These are phyloP conservation scores for Mortierella claussenii DNA, from an alignment of 192 early-diverging fungal species.

Conservation along the genomic window DNA sequence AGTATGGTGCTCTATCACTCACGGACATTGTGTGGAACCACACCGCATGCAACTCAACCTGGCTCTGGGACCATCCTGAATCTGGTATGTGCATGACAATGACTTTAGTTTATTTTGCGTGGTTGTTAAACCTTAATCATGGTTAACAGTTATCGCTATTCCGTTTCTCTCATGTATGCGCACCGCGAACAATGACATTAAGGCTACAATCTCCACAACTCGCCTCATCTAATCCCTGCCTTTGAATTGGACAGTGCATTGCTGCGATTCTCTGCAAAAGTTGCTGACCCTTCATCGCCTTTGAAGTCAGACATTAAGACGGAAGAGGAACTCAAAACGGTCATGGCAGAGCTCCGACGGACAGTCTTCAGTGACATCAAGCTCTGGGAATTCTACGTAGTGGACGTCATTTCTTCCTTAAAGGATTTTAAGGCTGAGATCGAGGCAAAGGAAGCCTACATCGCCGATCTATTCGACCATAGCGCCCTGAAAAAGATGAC, in stretches of 20 bases:
- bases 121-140: too few species aligned
- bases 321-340: slow-evolving; percentile 70
- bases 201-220: slow-evolving; percentile 96
- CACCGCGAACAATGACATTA: too few species aligned
- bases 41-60: slow-evolving; percentile 93
- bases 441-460: slow-evolving; percentile 22
- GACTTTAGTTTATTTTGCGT: too few species aligned
- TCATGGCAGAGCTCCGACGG: slow-evolving; percentile 68
- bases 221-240: slow-evolving; percentile 92
- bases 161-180: too few species aligned
- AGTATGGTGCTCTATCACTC: slow-evolving; percentile 78
- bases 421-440: slow-evolving; percentile 58
- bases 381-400: slow-evolving; percentile 92
- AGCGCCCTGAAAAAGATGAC: slow-evolving; percentile 55
- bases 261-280: slow-evolving; percentile 70
- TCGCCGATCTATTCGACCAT: slow-evolving; percentile 21
- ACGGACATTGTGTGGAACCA: slow-evolving; percentile 99
- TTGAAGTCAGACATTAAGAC: slow-evolving; percentile 67
- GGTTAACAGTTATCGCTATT: too few species aligned
- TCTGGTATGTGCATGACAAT: slow-evolving; percentile 81
- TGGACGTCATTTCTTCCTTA: slow-evolving; percentile 68
- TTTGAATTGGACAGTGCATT: slow-evolving; percentile 95
- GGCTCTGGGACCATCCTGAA: slow-evolving; percentile 96
- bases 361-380: slow-evolving; percentile 68
- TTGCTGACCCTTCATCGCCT: slow-evolving; percentile 57